phyloP scores from a whole-genome alignment of 2,329 filamentous ascomycete genomes.

The Alternaria sp. region DNA sequence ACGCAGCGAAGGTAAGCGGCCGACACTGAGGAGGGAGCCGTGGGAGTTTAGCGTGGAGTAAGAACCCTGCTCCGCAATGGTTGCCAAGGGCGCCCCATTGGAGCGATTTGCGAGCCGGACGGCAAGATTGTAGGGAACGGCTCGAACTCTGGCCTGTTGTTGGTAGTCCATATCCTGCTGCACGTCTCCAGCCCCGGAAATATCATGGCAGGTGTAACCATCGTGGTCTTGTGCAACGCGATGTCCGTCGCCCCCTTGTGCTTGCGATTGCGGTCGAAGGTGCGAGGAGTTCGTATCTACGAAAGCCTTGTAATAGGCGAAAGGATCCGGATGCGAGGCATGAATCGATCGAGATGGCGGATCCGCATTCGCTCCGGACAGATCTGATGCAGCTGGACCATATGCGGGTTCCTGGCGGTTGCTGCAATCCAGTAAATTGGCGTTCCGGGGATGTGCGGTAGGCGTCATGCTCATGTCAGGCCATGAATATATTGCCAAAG shows the following conservation, averaged over 20 bases:
- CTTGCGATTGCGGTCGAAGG: not conserved
- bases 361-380: conserved; percentile 7
- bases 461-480: conserved; percentile 16
- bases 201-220: conserved; percentile 21
- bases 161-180: conserved; percentile 17
- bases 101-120: conserved; percentile 38
- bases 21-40: conserved; percentile 36
- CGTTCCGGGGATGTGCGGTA: conserved; percentile 2
- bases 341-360: conserved; percentile 12
- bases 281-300: conserved; percentile 14
- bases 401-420: conserved; percentile 15
- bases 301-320: conserved; percentile 32
- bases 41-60: conserved; percentile 51
- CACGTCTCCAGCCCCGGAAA: conserved; percentile 7
- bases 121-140: conserved; percentile 35
- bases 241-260: conserved; percentile 9
- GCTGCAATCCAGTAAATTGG: conserved; percentile 20
- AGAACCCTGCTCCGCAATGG: conserved; percentile 55
- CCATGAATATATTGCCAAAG: conserved; percentile 16
- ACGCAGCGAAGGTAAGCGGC: conserved; percentile 28
- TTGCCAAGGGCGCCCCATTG: conserved; percentile 52
- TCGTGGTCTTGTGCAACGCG: conserved; percentile 15
- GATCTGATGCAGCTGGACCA: conserved; percentile 17
- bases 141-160: conserved; percentile 28
- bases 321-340: conserved; percentile 25